A percentile compares a stretch with the other conserved stretches of the same genome.
These are phyloP conservation scores for Strobilomyces confusus DNA, from an alignment of 768 basidiomycete species.

Conservation along the genomic window DNA sequence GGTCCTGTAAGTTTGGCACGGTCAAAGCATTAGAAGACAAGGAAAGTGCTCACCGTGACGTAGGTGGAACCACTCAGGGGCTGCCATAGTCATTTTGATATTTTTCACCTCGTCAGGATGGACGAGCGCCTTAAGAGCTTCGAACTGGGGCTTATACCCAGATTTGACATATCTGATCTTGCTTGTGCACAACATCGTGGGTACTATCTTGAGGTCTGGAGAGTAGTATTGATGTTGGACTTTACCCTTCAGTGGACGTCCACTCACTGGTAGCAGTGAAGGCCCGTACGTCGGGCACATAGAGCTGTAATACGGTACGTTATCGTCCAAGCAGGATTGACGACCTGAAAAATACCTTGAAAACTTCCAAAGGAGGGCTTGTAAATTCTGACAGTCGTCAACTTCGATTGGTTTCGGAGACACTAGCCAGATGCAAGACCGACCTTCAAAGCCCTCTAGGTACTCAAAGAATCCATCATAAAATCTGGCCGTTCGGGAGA, in stretches of 20 bases:
- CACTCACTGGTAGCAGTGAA: slow-evolving; percentile 18
- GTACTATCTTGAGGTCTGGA: slow-evolving; percentile 18
- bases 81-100: slow-evolving; percentile 69
- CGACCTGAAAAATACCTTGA: slow-evolving; percentile 15
- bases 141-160: slow-evolving; percentile 63
- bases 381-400: slow-evolving; percentile 15
- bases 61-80: slow-evolving; percentile 71
- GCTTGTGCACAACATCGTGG: slow-evolving; percentile 37
- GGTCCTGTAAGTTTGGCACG: neutral
- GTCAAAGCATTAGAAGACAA: neutral
- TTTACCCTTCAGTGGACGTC: neutral
- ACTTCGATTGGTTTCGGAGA: neutral
- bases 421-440: neutral
- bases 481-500: slow-evolving; percentile 13
- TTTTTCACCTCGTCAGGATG: slow-evolving; percentile 57
- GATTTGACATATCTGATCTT: slow-evolving; percentile 61
- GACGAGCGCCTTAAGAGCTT: slow-evolving; percentile 56
- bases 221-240: neutral
- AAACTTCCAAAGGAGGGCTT: slow-evolving; percentile 24
- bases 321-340: neutral
- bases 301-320: slow-evolving; percentile 14
- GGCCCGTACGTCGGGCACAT: slow-evolving; percentile 22
- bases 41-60: slow-evolving; percentile 46
- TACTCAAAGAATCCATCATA: slow-evolving; percentile 28
- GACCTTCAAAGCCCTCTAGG: slow-evolving; percentile 25